Conservation (phyloP, 2,329 filamentous ascomycete species). For the Hymenoscyphus scutula region DNA sequence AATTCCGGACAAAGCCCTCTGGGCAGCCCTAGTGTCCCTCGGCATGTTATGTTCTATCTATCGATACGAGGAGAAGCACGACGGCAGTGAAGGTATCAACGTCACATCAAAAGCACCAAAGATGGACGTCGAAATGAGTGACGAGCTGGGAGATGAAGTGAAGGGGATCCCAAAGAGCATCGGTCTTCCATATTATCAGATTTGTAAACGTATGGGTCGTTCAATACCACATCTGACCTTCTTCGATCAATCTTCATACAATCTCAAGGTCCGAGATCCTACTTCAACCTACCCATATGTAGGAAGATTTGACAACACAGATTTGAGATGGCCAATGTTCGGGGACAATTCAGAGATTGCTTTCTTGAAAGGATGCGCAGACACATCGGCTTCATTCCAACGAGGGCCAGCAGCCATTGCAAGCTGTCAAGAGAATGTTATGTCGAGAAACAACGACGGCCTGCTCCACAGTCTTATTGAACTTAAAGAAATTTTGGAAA, state of each 20-base stretch:
- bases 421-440: conserved; percentile 52
- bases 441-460: conserved; percentile 50
- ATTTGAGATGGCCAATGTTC: conserved; percentile 54
- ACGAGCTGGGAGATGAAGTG: conserved; percentile 50
- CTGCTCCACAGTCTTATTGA: conserved; percentile 50
- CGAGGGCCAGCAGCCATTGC: conserved; percentile 52
- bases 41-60: conserved; percentile 55
- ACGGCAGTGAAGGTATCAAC: conserved; percentile 50
- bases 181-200: conserved; percentile 49
- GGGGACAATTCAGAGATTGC: conserved; percentile 51
- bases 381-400: conserved; percentile 44
- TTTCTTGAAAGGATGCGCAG: conserved; percentile 45
- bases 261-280: conserved; percentile 37
- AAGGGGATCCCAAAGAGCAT: conserved; percentile 49
- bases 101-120: conserved; percentile 37
- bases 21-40: conserved; percentile 51
- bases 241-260: conserved; percentile 53
- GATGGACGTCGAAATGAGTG: conserved; percentile 45
- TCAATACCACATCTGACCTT: conserved; percentile 51
- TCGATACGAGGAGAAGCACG: conserved; percentile 51
- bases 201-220: conserved; percentile 51
- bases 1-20: conserved; percentile 51
- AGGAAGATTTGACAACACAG: conserved; percentile 51
- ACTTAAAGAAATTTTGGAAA: conserved; percentile 52
- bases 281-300: conserved; percentile 50